phyloP scores from a whole-genome alignment of 2,329 filamentous ascomycete genomes.

The Penicillium decumbens region DNA sequence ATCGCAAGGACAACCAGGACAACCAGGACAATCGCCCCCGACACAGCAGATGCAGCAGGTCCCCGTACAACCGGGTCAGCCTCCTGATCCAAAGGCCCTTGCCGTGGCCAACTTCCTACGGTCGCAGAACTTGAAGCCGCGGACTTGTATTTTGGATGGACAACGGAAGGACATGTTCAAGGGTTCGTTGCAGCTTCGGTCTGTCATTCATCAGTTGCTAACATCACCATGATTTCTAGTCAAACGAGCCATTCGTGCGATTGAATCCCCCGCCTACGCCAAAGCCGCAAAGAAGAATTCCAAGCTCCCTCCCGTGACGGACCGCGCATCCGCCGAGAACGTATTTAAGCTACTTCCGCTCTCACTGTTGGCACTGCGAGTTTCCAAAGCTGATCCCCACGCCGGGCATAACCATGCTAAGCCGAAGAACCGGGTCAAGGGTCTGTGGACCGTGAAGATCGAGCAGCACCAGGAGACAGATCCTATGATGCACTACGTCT shows the following conservation, averaged over 20 bases:
- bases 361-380: slow-evolving; percentile 86
- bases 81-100: slow-evolving; percentile 82
- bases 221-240: slow-evolving; percentile 50
- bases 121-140: slow-evolving; percentile 75
- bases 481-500: slow-evolving; percentile 77
- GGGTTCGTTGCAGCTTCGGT: slow-evolving; percentile 50
- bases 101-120: slow-evolving; percentile 85
- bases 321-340: slow-evolving; percentile 85
- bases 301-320: slow-evolving; percentile 78
- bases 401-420: slow-evolving; percentile 66
- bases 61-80: slow-evolving; percentile 48
- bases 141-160: slow-evolving; percentile 90
- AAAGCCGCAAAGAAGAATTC: slow-evolving; percentile 89
- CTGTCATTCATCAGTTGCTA: slow-evolving; percentile 1
- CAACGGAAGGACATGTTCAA: slow-evolving; percentile 98
- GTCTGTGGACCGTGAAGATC: slow-evolving; percentile 90
- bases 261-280: slow-evolving; percentile 82
- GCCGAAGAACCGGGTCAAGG: slow-evolving; percentile 80
- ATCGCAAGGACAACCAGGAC: slow-evolving; percentile 23
- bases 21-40: slow-evolving; percentile 29
- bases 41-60: slow-evolving; percentile 44
- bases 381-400: slow-evolving; percentile 74
- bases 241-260: slow-evolving; percentile 87
- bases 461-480: slow-evolving; percentile 84
- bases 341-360: slow-evolving; percentile 91